Percentiles rank a stretch among this genome's conserved stretches.
Evolutionary conservation across 2,329 filamentous ascomycete genomes (phyloP).

Genomic region (Paramyrothecium roridum): DNA sequence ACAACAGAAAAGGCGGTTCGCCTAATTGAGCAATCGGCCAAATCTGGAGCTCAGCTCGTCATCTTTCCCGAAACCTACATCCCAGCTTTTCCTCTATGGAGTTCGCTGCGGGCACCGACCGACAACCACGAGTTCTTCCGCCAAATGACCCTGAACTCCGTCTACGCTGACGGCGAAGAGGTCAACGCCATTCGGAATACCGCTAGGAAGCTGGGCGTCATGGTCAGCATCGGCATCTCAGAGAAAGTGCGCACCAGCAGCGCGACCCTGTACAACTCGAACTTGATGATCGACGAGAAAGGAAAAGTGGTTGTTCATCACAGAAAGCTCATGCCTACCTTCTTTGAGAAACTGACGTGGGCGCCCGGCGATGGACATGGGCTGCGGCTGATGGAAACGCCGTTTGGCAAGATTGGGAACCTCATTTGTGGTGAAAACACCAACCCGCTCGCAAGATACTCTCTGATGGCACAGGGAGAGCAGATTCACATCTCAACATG

Average conservation of each 20-base stretch:
- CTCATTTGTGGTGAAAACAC: slow-evolving; percentile 58
- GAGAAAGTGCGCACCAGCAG: slow-evolving; percentile 40
- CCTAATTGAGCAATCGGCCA: slow-evolving; percentile 40
- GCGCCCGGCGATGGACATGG: slow-evolving; percentile 48
- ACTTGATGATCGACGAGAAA: slow-evolving; percentile 39
- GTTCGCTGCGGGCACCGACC: slow-evolving; percentile 39
- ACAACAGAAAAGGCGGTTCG: slow-evolving; percentile 44
- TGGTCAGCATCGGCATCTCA: slow-evolving; percentile 48
- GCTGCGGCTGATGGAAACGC: slow-evolving; percentile 40
- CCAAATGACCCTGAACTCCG: slow-evolving; percentile 39
- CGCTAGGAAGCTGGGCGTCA: slow-evolving; percentile 30
- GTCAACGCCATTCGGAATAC: slow-evolving; percentile 34
- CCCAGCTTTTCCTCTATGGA: slow-evolving; percentile 52
- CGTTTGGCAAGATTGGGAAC: slow-evolving; percentile 41
- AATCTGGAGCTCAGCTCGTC: slow-evolving; percentile 42
- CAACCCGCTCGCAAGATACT: slow-evolving; percentile 50
- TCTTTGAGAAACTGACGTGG: slow-evolving; percentile 56
- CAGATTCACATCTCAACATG: slow-evolving; percentile 53
- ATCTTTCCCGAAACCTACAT: slow-evolving; percentile 53
- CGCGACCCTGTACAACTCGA: slow-evolving; percentile 49
- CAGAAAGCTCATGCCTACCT: slow-evolving; percentile 52
- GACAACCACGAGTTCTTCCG: slow-evolving; percentile 48
- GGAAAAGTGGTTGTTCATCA: slow-evolving; percentile 48
- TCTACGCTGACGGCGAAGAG: slow-evolving; percentile 44
- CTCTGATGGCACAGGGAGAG: slow-evolving; percentile 51